Conservation (phyloP, 225 moss, liverwort and hornwort species). For the Polytrichum formosum region DNA sequence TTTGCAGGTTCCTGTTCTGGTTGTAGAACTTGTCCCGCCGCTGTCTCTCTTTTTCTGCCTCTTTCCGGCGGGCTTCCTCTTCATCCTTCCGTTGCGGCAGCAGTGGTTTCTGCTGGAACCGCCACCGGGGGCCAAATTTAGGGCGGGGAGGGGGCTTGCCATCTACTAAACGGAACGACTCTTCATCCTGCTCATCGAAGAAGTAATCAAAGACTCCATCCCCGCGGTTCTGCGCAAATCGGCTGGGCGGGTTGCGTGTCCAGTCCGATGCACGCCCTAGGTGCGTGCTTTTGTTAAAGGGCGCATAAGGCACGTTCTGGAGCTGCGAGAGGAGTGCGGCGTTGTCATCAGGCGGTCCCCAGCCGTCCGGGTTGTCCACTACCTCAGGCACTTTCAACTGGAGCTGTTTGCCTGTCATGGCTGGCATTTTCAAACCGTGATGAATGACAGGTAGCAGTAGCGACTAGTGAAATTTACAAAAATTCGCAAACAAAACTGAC, state of each 20-base stretch:
- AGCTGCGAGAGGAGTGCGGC: conserved; percentile 10
- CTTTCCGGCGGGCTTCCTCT: conserved; percentile 62
- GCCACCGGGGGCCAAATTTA: conserved; percentile 60
- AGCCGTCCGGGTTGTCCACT: conserved; percentile 20
- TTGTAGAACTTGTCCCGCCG: conserved; percentile 35
- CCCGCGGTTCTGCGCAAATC: conserved; percentile 6
- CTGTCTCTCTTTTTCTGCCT: conserved; percentile 22
- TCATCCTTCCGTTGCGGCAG: conserved; percentile 60
- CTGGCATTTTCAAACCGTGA: neutral
- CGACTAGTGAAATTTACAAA: no score
- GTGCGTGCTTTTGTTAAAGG: conserved; percentile 16
- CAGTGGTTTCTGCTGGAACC: conserved; percentile 55
- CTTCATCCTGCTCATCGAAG: conserved; percentile 30
- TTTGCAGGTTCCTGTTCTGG: conserved; percentile 54
- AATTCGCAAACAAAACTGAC: no score
- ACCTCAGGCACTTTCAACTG: conserved; percentile 19
- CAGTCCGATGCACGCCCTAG: conserved; percentile 20
- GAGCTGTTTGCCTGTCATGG: conserved; percentile 14
- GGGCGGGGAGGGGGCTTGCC: conserved; percentile 63
- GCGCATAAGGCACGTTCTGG: conserved; percentile 22
- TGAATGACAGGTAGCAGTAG: no score
- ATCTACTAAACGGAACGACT: conserved; percentile 66
- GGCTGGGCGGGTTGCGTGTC: conserved; percentile 12
- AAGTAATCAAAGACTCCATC: conserved; percentile 22
- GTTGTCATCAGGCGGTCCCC: conserved; percentile 19